These are phyloP conservation scores for Cercospora sp. DNA, from an alignment of 2,329 filamentous ascomycete species.

Conservation along the genomic window DNA sequence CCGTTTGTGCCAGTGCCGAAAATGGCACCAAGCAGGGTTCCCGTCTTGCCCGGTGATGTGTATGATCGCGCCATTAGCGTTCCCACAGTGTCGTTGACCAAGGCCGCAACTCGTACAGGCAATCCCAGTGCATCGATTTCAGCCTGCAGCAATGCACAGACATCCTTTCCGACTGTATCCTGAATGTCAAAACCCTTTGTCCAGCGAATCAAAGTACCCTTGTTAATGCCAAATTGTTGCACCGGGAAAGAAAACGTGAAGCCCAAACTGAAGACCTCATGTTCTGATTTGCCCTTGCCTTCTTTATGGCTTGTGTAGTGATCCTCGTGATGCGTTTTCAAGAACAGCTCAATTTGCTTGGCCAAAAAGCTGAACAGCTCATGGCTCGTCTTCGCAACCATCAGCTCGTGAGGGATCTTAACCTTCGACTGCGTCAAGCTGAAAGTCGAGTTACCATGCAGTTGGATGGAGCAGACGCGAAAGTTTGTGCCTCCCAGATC, in stretches of 20 bases:
- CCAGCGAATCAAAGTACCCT: constrained; percentile 91
- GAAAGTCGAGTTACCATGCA: constrained; percentile 94
- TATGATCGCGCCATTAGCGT: constrained; percentile 98
- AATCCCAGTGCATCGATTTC: constrained; percentile 86
- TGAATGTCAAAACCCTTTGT: constrained; percentile 97
- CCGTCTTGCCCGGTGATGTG: constrained; percentile 81
- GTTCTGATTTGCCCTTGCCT: constrained; percentile 58
- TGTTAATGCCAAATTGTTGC: constrained; percentile 91
- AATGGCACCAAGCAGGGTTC: constrained; percentile 89
- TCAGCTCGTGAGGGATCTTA: constrained; percentile 82
- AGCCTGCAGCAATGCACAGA: constrained; percentile 82
- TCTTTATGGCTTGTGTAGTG: constrained; percentile 69
- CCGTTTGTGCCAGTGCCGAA: constrained; percentile 98
- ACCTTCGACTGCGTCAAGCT: constrained; percentile 91
- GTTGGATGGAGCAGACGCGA: constrained; percentile 89
- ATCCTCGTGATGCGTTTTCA: constrained; percentile 82
- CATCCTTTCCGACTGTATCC: constrained; percentile 92
- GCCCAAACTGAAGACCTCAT: constrained; percentile 87
- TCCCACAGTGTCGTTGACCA: constrained; percentile 97
- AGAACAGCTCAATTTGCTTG: constrained; percentile 85
- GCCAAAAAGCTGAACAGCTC: constrained; percentile 92
- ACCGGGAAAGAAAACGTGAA: constrained; percentile 99
- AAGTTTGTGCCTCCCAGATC: constrained; percentile 99
- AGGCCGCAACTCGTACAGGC: constrained; percentile 88
- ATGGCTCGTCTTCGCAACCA: constrained; percentile 81